Evolutionary conservation across 23 red algal species (phyloP).

Genomic region (Gracilaria gracilis): DNA sequence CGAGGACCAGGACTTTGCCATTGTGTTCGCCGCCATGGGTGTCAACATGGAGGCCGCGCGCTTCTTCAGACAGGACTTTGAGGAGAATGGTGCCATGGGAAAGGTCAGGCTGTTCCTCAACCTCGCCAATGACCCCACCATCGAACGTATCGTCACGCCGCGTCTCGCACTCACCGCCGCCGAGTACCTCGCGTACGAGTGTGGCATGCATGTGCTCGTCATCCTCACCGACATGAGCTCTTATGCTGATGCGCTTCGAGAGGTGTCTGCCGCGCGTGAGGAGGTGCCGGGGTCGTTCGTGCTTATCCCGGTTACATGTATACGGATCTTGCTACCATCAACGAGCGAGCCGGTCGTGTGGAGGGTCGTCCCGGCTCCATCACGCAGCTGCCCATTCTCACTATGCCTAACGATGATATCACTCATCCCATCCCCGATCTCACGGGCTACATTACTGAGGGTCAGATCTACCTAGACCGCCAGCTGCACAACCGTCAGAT

Average conservation of each 20-base stretch:
- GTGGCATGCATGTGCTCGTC: constrained; percentile 97
- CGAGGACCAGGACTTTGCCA: constrained; percentile 86
- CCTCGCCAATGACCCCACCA: constrained; percentile 97
- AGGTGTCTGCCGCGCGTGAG: constrained; percentile 99
- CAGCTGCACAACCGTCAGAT: constrained; percentile 97
- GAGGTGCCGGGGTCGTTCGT: constrained; percentile 99
- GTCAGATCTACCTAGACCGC: constrained; percentile 96
- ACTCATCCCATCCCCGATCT: constrained; percentile 99
- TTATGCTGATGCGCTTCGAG: constrained; percentile 96
- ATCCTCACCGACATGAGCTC: constrained; percentile 99
- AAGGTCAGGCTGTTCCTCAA: constrained; percentile 95
- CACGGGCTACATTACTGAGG: constrained; percentile 99
- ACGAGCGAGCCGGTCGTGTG: constrained; percentile 92
- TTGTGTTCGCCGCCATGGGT: constrained; percentile 99
- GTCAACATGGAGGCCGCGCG: constrained; percentile 98
- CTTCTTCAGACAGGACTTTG: constrained; percentile 98
- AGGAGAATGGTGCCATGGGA: constrained; percentile 98
- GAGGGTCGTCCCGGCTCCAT: constrained; percentile 90
- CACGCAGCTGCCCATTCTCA: constrained; percentile 93
- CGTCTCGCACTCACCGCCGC: constrained; percentile 95
- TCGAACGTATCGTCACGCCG: constrained; percentile 99
- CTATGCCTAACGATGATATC: constrained; percentile 99
- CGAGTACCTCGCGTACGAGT: constrained; percentile 98
- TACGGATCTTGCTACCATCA: constrained; percentile 95
- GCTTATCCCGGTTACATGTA: constrained; percentile 99